Base-by-base conservation (phyloP, 2,329 filamentous ascomycete species). In the Diaporthe nobilis region DNA sequence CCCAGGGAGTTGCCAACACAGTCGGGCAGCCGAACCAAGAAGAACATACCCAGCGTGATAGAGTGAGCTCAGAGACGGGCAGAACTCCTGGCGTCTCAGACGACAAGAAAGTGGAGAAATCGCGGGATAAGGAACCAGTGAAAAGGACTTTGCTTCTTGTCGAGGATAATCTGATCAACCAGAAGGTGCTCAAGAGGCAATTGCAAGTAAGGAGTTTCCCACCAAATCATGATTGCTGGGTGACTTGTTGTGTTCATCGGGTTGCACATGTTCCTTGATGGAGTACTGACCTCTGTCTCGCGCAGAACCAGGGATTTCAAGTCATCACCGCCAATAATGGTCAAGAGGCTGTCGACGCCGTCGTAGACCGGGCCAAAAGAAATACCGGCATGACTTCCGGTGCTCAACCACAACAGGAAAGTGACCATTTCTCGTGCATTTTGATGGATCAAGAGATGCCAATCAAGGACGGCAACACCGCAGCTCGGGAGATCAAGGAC, bases 401-500 rank as follows among this genome's bases (percentile, higher is more conserved):
- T 2, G 5, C 22, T 9, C 55, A 51, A 1, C 1, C 39, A 25
- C 13, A 39, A 51, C 12, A 28, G 1, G 13, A n/a, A 0, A 20
- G 37, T 5, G 37, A 25, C 22, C 47, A 20, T 17, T 73, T 73
- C n/a, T 65, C 44, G 8, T 73, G 71, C 60, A 73, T 73, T 13
- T 37, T 73, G 8, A 73, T 73, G 71, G 71, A 73, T 37, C 71
- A 73, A 49, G 71, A 73, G 34, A 73, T 73, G 71, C 71, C 71
- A 15, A 17, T 73, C 28, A 73, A 65, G 51, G 71, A 73, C 13
- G 71, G 71, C 4, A 73, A 73, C 39, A 73, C 71, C 0, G 71
- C 71, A 3, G 71, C 71, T 0, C 34, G 71, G 25, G 71, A 73
- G 31, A 73, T 73, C 25, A 73, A 47, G 34, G 58, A 42, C 6